These are phyloP conservation scores for Pinus tabuliformis DNA, from an alignment of 75 land plant genomes.

Conservation along the genomic window DNA sequence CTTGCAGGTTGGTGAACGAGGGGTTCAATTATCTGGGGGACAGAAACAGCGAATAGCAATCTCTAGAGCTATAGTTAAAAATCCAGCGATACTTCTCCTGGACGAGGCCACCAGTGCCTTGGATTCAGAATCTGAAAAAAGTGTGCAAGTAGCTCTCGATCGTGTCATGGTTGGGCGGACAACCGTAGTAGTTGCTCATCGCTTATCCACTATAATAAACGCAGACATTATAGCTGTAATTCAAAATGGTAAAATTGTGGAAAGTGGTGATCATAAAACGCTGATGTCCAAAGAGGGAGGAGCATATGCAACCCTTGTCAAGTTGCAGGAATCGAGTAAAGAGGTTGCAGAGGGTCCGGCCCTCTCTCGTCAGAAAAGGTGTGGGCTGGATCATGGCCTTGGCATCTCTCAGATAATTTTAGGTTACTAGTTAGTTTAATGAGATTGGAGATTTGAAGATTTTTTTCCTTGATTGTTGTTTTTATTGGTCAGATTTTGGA, in stretches of 20 bases:
- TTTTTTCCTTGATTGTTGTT: too few species aligned
- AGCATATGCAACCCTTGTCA: conserved; percentile 66
- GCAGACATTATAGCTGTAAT: conserved; percentile 92
- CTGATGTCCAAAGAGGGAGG: conserved; percentile 65
- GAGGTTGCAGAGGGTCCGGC: conserved; percentile 18
- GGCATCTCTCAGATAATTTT: neutral
- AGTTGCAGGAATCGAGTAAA: conserved; percentile 53
- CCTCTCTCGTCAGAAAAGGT: conserved; percentile 15
- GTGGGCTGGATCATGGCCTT: conserved; percentile 3
- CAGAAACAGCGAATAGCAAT: conserved; percentile 94
- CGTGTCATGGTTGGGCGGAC: conserved; percentile 93
- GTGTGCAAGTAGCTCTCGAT: conserved; percentile 91
- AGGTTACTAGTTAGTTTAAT: neutral
- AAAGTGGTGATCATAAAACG: conserved; percentile 82
- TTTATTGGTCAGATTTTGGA: too few species aligned
- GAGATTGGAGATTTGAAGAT: too few species aligned
- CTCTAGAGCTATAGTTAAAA: conserved; percentile 86
- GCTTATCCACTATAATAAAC: conserved; percentile 78
- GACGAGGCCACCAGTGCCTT: conserved; percentile 97
- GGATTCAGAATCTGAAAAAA: conserved; percentile 87
- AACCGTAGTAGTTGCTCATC: conserved; percentile 85
- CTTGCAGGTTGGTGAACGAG: conserved; percentile 89
- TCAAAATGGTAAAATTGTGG: conserved; percentile 73
- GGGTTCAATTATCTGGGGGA: conserved; percentile 89
- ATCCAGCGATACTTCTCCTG: conserved; percentile 81